Evolutionary conservation across 768 basidiomycete species (phyloP), one percentile per base, ranked within the genome.

Genomic region (Collybiopsis confluens): DNA sequence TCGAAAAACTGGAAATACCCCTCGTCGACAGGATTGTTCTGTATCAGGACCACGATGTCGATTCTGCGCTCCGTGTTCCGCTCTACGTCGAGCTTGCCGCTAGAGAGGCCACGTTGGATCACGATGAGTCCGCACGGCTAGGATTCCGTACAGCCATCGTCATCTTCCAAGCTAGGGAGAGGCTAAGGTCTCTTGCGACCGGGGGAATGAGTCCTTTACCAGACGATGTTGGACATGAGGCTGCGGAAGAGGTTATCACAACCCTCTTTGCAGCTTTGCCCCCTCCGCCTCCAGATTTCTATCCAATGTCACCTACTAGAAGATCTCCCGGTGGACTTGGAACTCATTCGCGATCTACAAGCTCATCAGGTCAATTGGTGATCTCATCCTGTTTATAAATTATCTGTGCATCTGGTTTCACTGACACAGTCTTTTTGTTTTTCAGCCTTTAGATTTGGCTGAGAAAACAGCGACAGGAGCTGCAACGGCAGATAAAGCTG

Each of bases 131-230:
- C 35, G 63, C 68, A 2, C 67, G 68, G 30, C 69, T 91, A n/a
- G 82, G 83, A 59, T 44, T 82, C 61, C 78, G 83, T 35, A 82
- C 81, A 0, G 71, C 80, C 0, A 63, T 86, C 1, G 73, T 65
- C 28, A 69, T 88, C 16, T 80, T 80, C 0, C 64, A 67, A 1
- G 80, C 79, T 2, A 74, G 86, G 1, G 86, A 88, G 55, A 66
- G 65, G 45, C 72, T 72, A 24, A 66, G 74, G 4, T 68, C 76
- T 3, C 35, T 48, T 8, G 54, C 64, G 10, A 63, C 68, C 7
- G 63, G 59, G 2, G 74, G 73, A 10, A 37, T 8, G n/a, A 55
- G 54, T 41, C 54, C 54, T 1, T 30, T 55, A 18, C 54, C 54
- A 26, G 37, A 40, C 28, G 37, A 40, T 20, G 38, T 52, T 27